Evolutionary conservation across 2,329 filamentous ascomycete genomes (phyloP).

Genomic region (Dendrostoma leiphaemia): DNA sequence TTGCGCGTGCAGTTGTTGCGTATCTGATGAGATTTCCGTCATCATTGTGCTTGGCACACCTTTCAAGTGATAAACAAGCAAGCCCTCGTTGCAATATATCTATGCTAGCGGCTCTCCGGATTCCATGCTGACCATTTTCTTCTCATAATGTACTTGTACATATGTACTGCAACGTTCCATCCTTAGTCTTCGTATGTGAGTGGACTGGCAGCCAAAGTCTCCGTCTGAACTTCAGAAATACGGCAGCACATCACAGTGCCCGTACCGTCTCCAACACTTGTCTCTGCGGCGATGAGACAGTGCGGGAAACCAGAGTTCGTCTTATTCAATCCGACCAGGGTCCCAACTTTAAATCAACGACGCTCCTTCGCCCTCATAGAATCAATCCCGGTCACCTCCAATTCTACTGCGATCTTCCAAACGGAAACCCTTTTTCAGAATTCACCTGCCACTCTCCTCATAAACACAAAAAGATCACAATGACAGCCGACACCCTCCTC

Average conservation of each 20-base stretch:
- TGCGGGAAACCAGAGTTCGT: background rate
- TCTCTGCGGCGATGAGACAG: background rate
- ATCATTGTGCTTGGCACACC: too few species aligned
- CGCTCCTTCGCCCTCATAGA: background rate
- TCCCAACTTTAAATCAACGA: slow-evolving; percentile 13
- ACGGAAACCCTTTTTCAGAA: background rate
- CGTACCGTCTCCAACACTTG: background rate
- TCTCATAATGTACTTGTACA: too few species aligned
- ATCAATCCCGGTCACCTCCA: background rate
- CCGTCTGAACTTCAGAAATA: too few species aligned
- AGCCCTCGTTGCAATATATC: too few species aligned
- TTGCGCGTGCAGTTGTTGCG: too few species aligned
- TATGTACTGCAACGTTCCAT: slow-evolving; percentile 19
- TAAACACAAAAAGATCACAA: background rate
- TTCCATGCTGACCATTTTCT: too few species aligned
- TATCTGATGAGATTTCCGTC: too few species aligned
- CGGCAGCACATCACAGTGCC: background rate
- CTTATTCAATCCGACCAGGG: background rate
- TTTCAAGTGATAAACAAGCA: too few species aligned
- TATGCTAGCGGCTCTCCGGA: too few species aligned
- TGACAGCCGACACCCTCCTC: slow-evolving; percentile 16
- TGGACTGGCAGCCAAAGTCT: too few species aligned
- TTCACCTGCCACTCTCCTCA: background rate
- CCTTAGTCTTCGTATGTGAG: too few species aligned
- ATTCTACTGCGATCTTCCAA: too few species aligned